phyloP scores from a whole-genome alignment of 352 stramenopile genomes.

The Albugo laibachii region DNA sequence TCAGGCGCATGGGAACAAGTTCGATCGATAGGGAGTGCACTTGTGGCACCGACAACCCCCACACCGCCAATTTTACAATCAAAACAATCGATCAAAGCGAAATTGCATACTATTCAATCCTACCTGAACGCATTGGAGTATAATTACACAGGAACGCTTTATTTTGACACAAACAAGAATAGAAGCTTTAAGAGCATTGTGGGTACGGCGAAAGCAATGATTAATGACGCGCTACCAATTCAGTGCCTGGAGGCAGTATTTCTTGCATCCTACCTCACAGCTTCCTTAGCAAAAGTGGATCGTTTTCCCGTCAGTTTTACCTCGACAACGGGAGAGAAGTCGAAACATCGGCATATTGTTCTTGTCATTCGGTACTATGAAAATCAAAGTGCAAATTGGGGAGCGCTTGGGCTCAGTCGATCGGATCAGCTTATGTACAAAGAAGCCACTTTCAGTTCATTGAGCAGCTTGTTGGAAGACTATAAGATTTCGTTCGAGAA shows the following conservation, averaged over 20 bases:
- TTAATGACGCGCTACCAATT: slow-evolving; percentile 65
- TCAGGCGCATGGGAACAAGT: too few relatives aligned
- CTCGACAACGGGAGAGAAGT: slow-evolving; percentile 23
- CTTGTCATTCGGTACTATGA: slow-evolving; percentile 42
- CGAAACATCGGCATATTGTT: slow-evolving; percentile 64
- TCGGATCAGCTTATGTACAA: slow-evolving; percentile 75
- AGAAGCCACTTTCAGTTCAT: slow-evolving; percentile 54
- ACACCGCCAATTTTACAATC: slow-evolving; percentile 34
- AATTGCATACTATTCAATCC: slow-evolving; percentile 31
- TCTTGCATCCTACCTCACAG: slow-evolving; percentile 56
- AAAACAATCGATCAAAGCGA: slow-evolving; percentile 38
- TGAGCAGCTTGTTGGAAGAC: slow-evolving; percentile 55
- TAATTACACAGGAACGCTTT: slow-evolving; percentile 74
- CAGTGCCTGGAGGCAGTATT: slow-evolving; percentile 81
- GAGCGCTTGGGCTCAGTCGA: slow-evolving; percentile 61
- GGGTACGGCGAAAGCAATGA: slow-evolving; percentile 70
- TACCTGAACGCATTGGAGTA: slow-evolving; percentile 55
- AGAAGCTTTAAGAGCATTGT: slow-evolving; percentile 77
- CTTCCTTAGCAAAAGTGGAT: slow-evolving; percentile 36
- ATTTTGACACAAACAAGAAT: slow-evolving; percentile 78
- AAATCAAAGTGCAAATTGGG: slow-evolving; percentile 39
- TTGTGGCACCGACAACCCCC: slow-evolving; percentile 26
- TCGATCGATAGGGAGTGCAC: neutral
- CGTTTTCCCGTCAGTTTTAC: slow-evolving; percentile 79
- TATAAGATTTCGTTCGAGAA: slow-evolving; percentile 39